Evolutionary conservation across 441 rosid genomes (phyloP).

Genomic region (Brassica hybrid): DNA sequence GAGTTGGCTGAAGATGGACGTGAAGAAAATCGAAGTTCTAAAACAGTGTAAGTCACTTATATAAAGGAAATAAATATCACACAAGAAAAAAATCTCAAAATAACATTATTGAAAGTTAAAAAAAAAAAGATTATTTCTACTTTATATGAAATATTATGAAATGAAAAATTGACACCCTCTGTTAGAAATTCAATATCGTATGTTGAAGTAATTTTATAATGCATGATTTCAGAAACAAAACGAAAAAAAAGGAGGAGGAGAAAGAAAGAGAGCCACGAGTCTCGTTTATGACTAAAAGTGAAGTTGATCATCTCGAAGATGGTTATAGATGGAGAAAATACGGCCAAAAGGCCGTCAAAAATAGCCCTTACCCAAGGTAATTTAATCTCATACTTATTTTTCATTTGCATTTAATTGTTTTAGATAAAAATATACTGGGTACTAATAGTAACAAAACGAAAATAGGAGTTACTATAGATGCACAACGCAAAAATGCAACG

Average conservation of each 20-base stretch:
- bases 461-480: conserved; percentile 86
- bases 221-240: conserved; percentile 48
- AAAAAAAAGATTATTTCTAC: no score
- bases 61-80: no score
- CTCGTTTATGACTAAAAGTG: no score
- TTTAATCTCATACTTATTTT: background rate
- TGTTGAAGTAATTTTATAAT: conserved; percentile 3
- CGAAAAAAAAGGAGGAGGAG: conserved; percentile 55
- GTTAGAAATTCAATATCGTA: background rate
- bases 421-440: background rate
- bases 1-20: conserved; percentile 41
- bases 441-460: conserved; percentile 26
- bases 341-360: no score
- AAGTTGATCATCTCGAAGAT: no score
- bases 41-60: conserved; percentile 54
- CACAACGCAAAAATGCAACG: conserved; percentile 76
- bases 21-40: conserved; percentile 43
- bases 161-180: background rate
- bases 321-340: no score
- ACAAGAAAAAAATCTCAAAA: no score
- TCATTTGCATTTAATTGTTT: background rate
- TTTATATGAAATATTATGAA: background rate
- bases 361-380: no score
- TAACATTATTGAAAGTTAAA: no score
- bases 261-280: conserved; percentile 72